Evolutionary conservation across 73 alveolate genomes (phyloP), one percentile per base, ranked within the genome.

Genomic region (Uronychia setigera): DNA sequence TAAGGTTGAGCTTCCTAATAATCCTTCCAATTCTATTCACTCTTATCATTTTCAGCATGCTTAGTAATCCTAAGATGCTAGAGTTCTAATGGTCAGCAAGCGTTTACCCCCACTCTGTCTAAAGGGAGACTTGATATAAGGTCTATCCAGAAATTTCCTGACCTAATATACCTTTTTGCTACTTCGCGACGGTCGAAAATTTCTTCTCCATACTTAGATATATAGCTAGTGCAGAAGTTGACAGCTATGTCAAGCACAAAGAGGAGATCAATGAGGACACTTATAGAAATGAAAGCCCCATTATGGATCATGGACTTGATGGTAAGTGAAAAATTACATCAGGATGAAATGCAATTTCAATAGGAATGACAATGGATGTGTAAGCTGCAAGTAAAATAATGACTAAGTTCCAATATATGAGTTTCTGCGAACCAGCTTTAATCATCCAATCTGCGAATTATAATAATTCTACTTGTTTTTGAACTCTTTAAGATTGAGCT

Each of bases 141-240:
- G 78, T 91, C 97, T 25, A 92, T 33, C 95, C 97, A 92, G 77
- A 92, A 90, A 83, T 90, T 87, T 26, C 80, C 86, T 32, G 29
- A 19, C 67, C 5, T n/a, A 34, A 91, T 29, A 74, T 93, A 93
- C 29, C 60, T 59, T 57, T 34, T 76, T 0, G 92, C 91, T 25
- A 93, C 91, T 29, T 31, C 58, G 28, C 80, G 74, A 74, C 92
- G 58, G 29, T 90, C 89, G 34, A 28, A 78, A 11, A 93, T 87
- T 58, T 81, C 82, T 32, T 89, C 92, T 32, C 97, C 97, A 5
- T 19, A 46, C 67, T 46, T 46, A 11, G 67, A 46, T 25, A 86
- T 74, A 35, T 29, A 74, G 34, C 92, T 67, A 13, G 94, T 92
- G 30, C 97, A 34, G 90, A 92, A 92, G 80, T 89, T 89, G 33